Conservation (phyloP, 2,329 filamentous ascomycete genomes). For the Coniochaeta ligniaria region DNA sequence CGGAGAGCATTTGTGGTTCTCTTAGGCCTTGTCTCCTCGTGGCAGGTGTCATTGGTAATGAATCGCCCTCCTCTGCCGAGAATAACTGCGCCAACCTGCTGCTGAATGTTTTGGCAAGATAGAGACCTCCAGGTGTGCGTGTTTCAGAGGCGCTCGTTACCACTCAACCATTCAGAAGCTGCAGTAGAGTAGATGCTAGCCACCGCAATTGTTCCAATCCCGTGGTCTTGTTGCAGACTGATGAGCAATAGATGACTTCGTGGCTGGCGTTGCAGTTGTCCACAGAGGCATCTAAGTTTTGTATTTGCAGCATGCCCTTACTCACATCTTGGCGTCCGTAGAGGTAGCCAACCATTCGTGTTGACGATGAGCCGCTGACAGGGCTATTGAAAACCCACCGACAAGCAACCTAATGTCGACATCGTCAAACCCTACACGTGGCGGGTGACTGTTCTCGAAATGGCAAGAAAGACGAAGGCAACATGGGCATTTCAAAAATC, state of each 20-base stretch:
- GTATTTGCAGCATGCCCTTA: neutral
- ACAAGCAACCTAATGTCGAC: neutral
- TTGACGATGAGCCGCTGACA: too few species aligned
- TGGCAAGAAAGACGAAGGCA: neutral
- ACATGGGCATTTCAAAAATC: neutral
- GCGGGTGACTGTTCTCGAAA: neutral
- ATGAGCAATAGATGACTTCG: neutral
- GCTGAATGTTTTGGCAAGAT: neutral
- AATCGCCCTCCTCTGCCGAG: neutral
- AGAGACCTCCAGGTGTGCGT: neutral
- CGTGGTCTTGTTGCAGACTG: neutral
- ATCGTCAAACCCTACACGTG: neutral
- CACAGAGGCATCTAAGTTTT: neutral
- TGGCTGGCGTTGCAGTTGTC: neutral
- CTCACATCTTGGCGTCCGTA: neutral
- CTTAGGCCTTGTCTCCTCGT: neutral
- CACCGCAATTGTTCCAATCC: neutral
- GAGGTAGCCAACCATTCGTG: too few species aligned
- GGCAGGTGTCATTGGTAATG: neutral
- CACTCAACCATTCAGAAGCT: neutral
- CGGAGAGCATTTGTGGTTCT: neutral
- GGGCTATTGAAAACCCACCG: too few species aligned
- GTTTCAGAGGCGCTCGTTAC: neutral
- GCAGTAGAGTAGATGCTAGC: neutral
- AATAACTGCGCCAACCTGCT: neutral